Conservation (phyloP, 805 yeast species). For the Blastobotrys terrestris region DNA sequence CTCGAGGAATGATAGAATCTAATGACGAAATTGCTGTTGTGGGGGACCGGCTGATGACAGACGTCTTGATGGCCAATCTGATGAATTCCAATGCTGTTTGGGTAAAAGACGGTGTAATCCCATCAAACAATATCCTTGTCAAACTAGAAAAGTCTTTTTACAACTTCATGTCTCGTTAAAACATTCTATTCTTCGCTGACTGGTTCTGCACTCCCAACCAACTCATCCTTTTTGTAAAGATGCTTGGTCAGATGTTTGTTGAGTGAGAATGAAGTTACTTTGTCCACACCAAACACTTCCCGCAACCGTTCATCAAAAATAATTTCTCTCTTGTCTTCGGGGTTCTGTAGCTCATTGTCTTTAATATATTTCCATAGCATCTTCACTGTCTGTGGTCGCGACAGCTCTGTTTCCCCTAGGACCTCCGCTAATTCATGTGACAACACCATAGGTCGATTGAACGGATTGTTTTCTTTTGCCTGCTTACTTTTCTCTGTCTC, state of each 20-base stretch:
- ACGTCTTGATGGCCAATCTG: constrained; percentile 86
- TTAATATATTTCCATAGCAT: constrained; percentile 66
- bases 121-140: constrained; percentile 10
- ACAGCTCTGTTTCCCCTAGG: constrained; percentile 40
- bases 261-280: constrained; percentile 25
- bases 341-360: constrained; percentile 55
- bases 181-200: background rate
- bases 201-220: background rate
- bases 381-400: constrained; percentile 69
- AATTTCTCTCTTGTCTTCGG: constrained; percentile 58
- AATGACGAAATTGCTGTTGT: constrained; percentile 73
- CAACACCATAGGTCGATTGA: constrained; percentile 40
- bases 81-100: constrained; percentile 87
- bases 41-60: constrained; percentile 90
- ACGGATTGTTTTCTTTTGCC: constrained; percentile 14
- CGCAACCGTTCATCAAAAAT: constrained; percentile 53
- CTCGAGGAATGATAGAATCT: constrained; percentile 38
- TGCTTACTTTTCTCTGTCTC: background rate
- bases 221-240: constrained; percentile 13
- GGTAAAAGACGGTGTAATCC: constrained; percentile 69
- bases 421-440: constrained; percentile 48
- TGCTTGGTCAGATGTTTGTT: constrained; percentile 25
- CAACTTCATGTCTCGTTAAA: background rate
- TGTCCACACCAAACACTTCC: constrained; percentile 50
- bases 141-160: constrained; percentile 15